These are phyloP conservation scores for Aspergillus ibericus DNA, from an alignment of 2,329 filamentous ascomycete genomes.

Conservation along the genomic window DNA sequence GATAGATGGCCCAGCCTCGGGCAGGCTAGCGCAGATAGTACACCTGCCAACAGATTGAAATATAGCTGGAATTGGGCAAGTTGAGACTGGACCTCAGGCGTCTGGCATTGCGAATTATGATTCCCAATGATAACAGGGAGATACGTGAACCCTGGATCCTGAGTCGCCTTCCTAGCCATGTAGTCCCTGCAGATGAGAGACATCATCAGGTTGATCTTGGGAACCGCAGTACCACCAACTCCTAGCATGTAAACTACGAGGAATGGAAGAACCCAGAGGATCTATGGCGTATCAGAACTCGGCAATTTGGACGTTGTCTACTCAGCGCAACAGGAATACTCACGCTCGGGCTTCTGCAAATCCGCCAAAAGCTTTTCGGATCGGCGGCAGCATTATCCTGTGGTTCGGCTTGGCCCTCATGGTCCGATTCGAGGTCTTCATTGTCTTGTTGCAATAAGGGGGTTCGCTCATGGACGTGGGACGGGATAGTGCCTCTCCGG, in stretches of 20 bases:
- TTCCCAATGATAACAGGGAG: constrained; percentile 65
- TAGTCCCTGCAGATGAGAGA: constrained; percentile 81
- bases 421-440: not conserved
- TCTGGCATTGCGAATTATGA: constrained; percentile 77
- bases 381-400: not conserved
- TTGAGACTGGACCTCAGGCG: constrained; percentile 72
- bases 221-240: constrained; percentile 81
- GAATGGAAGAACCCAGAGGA: constrained; percentile 79
- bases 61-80: constrained; percentile 78
- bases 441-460: constrained; percentile 24
- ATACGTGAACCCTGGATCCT: constrained; percentile 61
- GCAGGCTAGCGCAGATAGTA: constrained; percentile 75
- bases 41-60: constrained; percentile 70
- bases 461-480: constrained; percentile 26
- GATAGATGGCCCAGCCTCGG: constrained; percentile 83
- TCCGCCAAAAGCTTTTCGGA: not conserved
- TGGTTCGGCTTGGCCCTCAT: not conserved
- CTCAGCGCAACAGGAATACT: constrained; percentile 18
- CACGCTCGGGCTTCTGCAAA: constrained; percentile 53
- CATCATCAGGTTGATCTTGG: constrained; percentile 83
- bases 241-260: constrained; percentile 81
- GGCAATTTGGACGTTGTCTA: not conserved
- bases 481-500: constrained; percentile 20
- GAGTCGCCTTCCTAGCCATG: constrained; percentile 64
- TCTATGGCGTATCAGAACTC: constrained; percentile 46